phyloP scores from a whole-genome alignment of 2,329 filamentous ascomycete genomes.

The Stylonectria norvegica region DNA sequence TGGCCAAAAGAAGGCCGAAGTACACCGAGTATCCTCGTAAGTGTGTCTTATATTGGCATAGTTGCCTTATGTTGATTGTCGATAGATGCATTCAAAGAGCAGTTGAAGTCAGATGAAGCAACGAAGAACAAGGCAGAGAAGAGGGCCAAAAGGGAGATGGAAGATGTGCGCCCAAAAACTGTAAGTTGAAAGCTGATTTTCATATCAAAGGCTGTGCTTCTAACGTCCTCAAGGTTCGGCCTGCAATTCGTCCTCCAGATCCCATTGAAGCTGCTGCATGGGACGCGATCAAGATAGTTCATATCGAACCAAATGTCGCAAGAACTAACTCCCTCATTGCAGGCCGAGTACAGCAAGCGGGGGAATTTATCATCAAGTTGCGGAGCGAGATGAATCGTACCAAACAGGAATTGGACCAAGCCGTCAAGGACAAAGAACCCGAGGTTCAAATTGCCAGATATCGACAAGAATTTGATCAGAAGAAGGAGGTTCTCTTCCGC shows the following conservation, averaged over 20 bases:
- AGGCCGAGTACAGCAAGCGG: slow-evolving; percentile 48
- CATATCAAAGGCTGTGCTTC: neutral
- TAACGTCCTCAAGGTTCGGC: slow-evolving; percentile 33
- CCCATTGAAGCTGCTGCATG: slow-evolving; percentile 48
- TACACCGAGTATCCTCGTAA: slow-evolving; percentile 45
- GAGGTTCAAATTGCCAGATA: slow-evolving; percentile 36
- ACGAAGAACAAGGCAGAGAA: slow-evolving; percentile 45
- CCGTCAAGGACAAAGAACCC: slow-evolving; percentile 40
- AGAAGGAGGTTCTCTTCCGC: slow-evolving; percentile 47
- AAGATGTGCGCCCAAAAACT: slow-evolving; percentile 39
- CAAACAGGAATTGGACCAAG: slow-evolving; percentile 44
- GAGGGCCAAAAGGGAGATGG: slow-evolving; percentile 41
- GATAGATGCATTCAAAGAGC: slow-evolving; percentile 43
- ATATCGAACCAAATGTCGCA: slow-evolving; percentile 41
- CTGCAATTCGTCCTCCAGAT: slow-evolving; percentile 42
- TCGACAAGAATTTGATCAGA: slow-evolving; percentile 40
- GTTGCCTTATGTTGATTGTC: slow-evolving; percentile 3
- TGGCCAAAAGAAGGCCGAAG: slow-evolving; percentile 44
- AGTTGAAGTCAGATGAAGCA: slow-evolving; percentile 45
- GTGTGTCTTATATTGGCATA: slow-evolving; percentile 8
- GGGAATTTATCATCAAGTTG: slow-evolving; percentile 47
- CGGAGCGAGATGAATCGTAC: slow-evolving; percentile 46
- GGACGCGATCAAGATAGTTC: slow-evolving; percentile 51
- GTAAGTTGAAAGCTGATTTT: slow-evolving; percentile 25
- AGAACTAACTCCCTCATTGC: slow-evolving; percentile 41